Percentiles rank a stretch among this genome's conserved stretches.
These are phyloP conservation scores for Ustilago lituana DNA, from an alignment of 1,284 basidiomycete genomes.

Conservation along the genomic window DNA sequence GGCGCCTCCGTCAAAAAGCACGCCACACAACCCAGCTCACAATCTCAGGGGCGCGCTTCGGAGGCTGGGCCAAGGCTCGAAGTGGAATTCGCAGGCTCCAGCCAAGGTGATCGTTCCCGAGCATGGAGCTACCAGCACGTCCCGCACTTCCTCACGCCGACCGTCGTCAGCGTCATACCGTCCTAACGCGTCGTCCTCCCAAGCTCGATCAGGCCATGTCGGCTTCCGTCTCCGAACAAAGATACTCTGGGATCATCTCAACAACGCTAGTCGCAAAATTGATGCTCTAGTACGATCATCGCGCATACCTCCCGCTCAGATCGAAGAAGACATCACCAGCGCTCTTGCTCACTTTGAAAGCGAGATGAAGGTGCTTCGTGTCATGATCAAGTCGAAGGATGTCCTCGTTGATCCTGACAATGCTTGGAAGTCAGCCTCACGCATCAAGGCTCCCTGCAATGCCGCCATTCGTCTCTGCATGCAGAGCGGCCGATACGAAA, in stretches of 20 bases:
- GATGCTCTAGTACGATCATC: neutral
- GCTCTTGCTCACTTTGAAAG: constrained; percentile 19
- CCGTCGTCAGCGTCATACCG: neutral
- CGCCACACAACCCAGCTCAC: constrained; percentile 15
- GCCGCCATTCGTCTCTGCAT: constrained; percentile 29
- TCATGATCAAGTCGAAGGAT: constrained; percentile 40
- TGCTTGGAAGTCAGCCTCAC: constrained; percentile 36
- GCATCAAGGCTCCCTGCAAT: constrained; percentile 39
- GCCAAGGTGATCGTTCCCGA: neutral
- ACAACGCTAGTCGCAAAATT: neutral
- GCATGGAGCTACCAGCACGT: neutral
- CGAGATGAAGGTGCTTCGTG: constrained; percentile 39
- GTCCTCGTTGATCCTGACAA: constrained; percentile 28
- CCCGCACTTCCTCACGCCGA: neutral
- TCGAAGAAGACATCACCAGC: constrained; percentile 6
- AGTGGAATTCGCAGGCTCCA: constrained; percentile 16
- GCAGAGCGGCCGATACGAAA: constrained; percentile 9
- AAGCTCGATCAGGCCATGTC: no score
- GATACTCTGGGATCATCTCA: constrained; percentile 9
- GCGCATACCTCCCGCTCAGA: neutral
- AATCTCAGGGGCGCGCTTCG: constrained; percentile 22
- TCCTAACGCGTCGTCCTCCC: no score
- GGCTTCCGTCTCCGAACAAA: constrained; percentile 26
- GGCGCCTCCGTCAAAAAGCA: neutral
- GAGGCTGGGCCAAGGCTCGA: constrained; percentile 12